Evolutionary conservation across 106 monocot genomes (phyloP), one percentile per base, ranked within the genome.

Genomic region (Dendrobium chrysotoxum): DNA sequence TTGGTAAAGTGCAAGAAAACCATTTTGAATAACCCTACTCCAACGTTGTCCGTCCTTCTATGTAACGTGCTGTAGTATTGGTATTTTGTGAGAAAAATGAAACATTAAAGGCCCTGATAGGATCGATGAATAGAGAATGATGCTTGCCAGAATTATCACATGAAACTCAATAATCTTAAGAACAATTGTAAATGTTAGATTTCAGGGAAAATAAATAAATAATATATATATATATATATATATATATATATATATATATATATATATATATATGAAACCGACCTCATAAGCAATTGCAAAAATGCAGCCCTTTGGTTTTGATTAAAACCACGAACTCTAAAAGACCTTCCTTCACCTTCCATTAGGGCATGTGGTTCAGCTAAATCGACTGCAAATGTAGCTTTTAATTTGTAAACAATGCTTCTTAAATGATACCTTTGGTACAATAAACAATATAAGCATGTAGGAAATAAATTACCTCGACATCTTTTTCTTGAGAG

Each of bases 311-410:
- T 86, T 82, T 99, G 99, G 61, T 84, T 81, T 61, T 93, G 95
- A 86, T 99, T 99, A 81, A 99, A 99, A 17, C 99, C 99, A 77
- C 91, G 87, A 82, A 99, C 88, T 85, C 86, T 91, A 45, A 99
- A 91, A 50, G 89, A 88, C 79, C 81, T 91, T 47, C 99, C 99
- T 72, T 93, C 95, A 8, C 99, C 99, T 83, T 99, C 93, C 95
- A 99, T 95, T 79, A 99, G 82, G 57, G 99, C 91, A 82, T 78
- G 80, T 38, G 89, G 82, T 77, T 99, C 99, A 66, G 75, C 41
- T 78, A 78, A 80, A 79, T 83, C 88, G 64, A 71, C 80, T 88
- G 82, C 28, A 81, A 72, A 77, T 45, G 18, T 40, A 85, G 61
- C 47, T 72, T 54, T 61, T n/a, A 80, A 68, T 30, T 82, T 81